These are phyloP conservation scores for Coprinopsis strossmayeri DNA, from an alignment of 768 basidiomycete genomes.

Conservation along the genomic window DNA sequence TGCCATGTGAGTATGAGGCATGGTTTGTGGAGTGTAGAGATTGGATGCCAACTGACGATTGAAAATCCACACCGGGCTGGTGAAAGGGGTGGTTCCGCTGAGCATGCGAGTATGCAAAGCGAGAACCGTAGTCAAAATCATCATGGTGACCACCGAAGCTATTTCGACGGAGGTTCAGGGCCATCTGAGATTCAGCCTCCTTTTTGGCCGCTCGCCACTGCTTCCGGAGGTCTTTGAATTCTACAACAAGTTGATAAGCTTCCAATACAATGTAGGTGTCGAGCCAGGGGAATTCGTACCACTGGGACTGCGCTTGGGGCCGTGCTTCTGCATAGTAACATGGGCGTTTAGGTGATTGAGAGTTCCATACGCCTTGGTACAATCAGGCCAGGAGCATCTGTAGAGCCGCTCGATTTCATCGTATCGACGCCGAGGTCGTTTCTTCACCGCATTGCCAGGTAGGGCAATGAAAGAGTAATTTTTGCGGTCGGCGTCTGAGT, in stretches of 20 bases:
- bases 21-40: slow-evolving; percentile 11
- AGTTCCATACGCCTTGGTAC: slow-evolving; percentile 85
- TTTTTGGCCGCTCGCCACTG: slow-evolving; percentile 95
- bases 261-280: slow-evolving; percentile 14
- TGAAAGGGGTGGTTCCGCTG: slow-evolving; percentile 23
- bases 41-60: slow-evolving; percentile 24
- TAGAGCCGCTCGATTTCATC: slow-evolving; percentile 97
- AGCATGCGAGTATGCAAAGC: slow-evolving; percentile 21
- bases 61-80: slow-evolving; percentile 19
- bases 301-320: slow-evolving; percentile 78
- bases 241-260: slow-evolving; percentile 34
- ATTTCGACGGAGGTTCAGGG: slow-evolving; percentile 22
- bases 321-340: slow-evolving; percentile 98
- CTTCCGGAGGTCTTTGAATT: slow-evolving; percentile 97
- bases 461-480: slow-evolving; percentile 80
- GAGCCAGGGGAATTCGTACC: slow-evolving; percentile 46
- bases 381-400: slow-evolving; percentile 74
- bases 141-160: slow-evolving; percentile 24
- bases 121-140: slow-evolving; percentile 26
- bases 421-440: slow-evolving; percentile 78
- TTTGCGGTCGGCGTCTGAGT: slow-evolving; percentile 40
- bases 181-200: slow-evolving; percentile 38
- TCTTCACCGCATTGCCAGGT: slow-evolving; percentile 75
- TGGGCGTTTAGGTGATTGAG: slow-evolving; percentile 97
- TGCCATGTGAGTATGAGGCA: background rate